Evolutionary conservation across 129 eudicot species (phyloP).

Genomic region (Sambucus nigra): DNA sequence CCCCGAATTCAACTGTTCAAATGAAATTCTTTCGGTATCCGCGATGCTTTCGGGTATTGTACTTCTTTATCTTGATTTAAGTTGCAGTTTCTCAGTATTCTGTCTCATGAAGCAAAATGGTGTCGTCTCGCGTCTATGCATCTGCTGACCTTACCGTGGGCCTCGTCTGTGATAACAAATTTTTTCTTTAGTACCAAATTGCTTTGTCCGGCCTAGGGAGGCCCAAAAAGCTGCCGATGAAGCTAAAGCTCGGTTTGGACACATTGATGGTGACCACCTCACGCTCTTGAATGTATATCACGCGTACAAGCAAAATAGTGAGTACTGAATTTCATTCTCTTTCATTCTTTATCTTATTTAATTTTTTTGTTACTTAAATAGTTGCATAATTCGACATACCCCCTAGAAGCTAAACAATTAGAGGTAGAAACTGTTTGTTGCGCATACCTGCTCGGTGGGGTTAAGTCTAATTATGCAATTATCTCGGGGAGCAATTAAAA

Average conservation of each 20-base stretch:
- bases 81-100: conserved; percentile 99
- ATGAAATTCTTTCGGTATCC: conserved; percentile 88
- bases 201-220: conserved; percentile 99
- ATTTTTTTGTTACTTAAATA: too few relatives aligned
- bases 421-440: too few relatives aligned
- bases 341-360: too few relatives aligned
- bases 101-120: conserved; percentile 93
- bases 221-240: conserved; percentile 99
- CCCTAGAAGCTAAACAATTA: too few relatives aligned
- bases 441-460: too few relatives aligned
- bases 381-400: too few relatives aligned
- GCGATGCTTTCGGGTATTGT: too few relatives aligned
- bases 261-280: conserved; percentile 96
- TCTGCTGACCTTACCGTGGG: conserved; percentile 99
- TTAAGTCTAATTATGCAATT: too few relatives aligned
- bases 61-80: too few relatives aligned
- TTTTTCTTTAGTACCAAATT: conserved; percentile 99
- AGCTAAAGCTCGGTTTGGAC: conserved; percentile 96
- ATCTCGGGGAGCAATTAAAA: too few relatives aligned
- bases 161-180: conserved; percentile 99
- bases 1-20: conserved; percentile 81
- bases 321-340: conserved; percentile 17
- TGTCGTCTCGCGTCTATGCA: conserved; percentile 65
- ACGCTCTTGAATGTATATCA: conserved; percentile 90
- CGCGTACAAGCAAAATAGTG: conserved; percentile 96